Base-by-base conservation (phyloP, 331 rosid species). In the Quercus lobata region DNA sequence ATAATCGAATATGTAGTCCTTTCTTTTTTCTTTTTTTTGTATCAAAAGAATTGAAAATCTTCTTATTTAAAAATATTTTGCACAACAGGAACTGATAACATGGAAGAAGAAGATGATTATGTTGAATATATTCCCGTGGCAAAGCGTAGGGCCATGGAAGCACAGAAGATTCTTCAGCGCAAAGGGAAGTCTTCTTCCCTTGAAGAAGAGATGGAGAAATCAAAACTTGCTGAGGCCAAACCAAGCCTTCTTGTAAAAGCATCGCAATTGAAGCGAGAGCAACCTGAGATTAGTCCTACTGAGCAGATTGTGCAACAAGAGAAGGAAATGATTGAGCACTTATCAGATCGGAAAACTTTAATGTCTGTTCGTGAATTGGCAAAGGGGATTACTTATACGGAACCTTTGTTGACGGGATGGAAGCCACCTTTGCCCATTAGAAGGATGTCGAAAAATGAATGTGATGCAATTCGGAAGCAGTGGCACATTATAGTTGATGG, bases 401-500 rank as follows among this genome's bases (percentile, higher is more conserved):
- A 94, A 57, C 98, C 97, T 73, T 68, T 94, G 77, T 87, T 57
- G n/a, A 92, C 98, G 0, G 98, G 97, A 35, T 94, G 98, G 98
- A 94, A 94, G 75, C 94, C 97, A 2, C 98, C 97, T 8, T 84
- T 94, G 82, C 82, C 86, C 4, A 78, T 94, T 46, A 84, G 98
- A 77, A 87, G 89, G 82, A 91, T 89, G 93, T 81, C 93, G 0
- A 76, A 22, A 65, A 87, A 89, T 79, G 89, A 83, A 4, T 86
- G 94, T n/a, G 97, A 94, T 83, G 79, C 90, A 78, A 89, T 92
- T 68, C 80, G 92, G 4, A 92, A 87, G 87, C 94, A 91, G 75
- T 94, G 98, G 97, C 97, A 94, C 74, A 94, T 94, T 24, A 86
- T 94, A 21, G 98, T 94, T 66, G 89, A 89, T 63, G 98, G 98